Base-by-base conservation (phyloP, 2,329 filamentous ascomycete genomes). In the Lachnellula arida region DNA sequence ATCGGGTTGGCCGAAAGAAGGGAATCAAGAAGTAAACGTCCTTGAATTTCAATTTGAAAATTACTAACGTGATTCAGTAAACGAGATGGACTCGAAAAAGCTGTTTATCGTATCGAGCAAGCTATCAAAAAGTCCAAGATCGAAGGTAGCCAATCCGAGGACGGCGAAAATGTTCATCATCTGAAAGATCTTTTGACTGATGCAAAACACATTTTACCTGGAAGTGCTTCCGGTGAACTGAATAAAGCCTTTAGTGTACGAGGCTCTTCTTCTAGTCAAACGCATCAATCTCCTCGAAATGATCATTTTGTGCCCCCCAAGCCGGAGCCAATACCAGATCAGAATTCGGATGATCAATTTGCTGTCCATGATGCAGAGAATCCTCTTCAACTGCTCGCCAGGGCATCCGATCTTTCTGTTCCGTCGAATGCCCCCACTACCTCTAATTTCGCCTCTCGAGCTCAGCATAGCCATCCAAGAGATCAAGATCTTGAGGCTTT, bases 301-400 rank as follows among this genome's bases (percentile, higher is more conserved):
- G 15, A 44, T 39, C 32, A 32, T 43, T 22, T 42, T 34, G 47
- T 25, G 9, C 43, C 51, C 43, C 49, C 37, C 2, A 39, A 34
- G 22, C 35, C 37, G n/a, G 49, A 51, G 12, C 14, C 39, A 11
- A 19, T 34, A 17, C 14, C 17, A 12, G 40, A 28, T 9, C 42
- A 47, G 6, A 67, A 67, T 34, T 65, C 67, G 15, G 75, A 79
- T 39, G 81, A 84, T 53, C 79, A 74, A 49, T 76, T 87, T 34
- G 78, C 83, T 12, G 74, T 88, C 25, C 86, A 90, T 62, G 87
- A 89, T 67, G 87, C 87, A 3, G 87, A 91, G 65, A 91, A 90
- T 58, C 87, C 87, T 0, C 73, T 90, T 5, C 87, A 91, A 68
- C 73, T 90, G 15, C 81, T 91, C 35, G 87, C 87, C 2, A 79